Base-by-base conservation (phyloP, 164 flowering plant species). In the Annona cherimola region DNA sequence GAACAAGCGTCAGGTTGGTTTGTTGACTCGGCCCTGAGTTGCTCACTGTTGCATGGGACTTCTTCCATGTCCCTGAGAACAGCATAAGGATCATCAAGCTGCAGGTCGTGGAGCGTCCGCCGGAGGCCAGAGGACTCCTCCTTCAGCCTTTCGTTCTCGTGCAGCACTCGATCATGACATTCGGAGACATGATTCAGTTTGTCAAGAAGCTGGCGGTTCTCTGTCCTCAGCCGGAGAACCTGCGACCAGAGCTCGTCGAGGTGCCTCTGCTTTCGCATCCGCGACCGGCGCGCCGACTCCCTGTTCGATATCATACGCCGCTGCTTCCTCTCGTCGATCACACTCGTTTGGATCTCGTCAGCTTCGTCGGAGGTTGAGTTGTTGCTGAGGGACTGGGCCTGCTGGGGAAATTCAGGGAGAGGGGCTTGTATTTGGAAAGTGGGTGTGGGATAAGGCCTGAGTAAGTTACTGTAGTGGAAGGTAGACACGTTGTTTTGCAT, bases 221-320 rank as follows among this genome's bases (percentile, higher is more conserved):
- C 96, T 45, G 84, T 81, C 50, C 92, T 73, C 63, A 94, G 89
- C 89, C 90, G 85, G 41, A 86, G 77, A 44, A 93, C 97, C 80
- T 86, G 94, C 1, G 93, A 86, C 93, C 93, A 88, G 6, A 94
- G 94, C 85, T 94, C 98, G 71, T 90, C 93, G 12, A 94, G 84
- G 82, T 92, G 97, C 77, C 78, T 85, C 82, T 94, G 98, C 86
- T 94, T 94, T 41, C 98, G 79, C 97, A 92, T 92, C 61, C 98
- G 86, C 18, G 98, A 92, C 45, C 98, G 42, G 26, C 98, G 84
- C 4, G 98, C 98, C 1, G 98, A 94, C 76, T 94, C 98, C 72
- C 98, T 76, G 68, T 94, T 94, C 0, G 98, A 94, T 78, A 94
- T 87, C 97, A 92, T 94, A 73, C 98, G 84, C 73, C 98, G 82